A percentile compares a stretch with the other conserved stretches of the same genome.
phyloP scores from a whole-genome alignment of 192 early-diverging fungal species.

The Rhizoclosmatium globosum region DNA sequence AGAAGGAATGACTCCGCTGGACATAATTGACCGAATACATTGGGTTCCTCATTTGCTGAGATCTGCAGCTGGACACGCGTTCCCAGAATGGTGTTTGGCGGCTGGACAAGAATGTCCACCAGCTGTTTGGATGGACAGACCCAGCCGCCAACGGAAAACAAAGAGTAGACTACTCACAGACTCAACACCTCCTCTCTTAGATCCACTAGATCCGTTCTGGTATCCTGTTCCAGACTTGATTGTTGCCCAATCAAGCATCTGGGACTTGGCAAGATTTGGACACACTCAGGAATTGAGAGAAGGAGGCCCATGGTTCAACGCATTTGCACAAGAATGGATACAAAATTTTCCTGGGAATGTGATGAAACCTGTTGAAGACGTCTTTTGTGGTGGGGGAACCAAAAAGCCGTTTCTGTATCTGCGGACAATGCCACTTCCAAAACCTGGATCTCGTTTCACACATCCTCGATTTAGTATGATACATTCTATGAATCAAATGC shows the following conservation, averaged over 20 bases:
- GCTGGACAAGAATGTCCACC: neutral
- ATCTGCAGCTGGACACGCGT: neutral
- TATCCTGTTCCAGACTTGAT: slow-evolving; percentile 2
- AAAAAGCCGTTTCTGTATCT: neutral
- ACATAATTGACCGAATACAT: neutral
- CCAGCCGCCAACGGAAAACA: too few relatives aligned
- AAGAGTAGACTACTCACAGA: neutral
- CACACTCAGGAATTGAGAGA: neutral
- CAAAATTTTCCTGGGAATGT: neutral
- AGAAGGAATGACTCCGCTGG: neutral
- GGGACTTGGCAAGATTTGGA: slow-evolving; percentile 5
- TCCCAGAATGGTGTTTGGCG: neutral
- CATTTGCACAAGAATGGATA: slow-evolving; percentile 8
- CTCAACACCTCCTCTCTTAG: slow-evolving; percentile 1
- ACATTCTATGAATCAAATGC: slow-evolving; percentile 3
- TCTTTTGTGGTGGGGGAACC: neutral
- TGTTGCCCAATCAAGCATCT: neutral
- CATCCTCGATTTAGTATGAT: neutral
- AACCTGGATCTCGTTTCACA: neutral
- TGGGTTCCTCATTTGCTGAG: slow-evolving; percentile 11
- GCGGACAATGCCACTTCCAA: slow-evolving; percentile 2
- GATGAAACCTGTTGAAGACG: neutral
- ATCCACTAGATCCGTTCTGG: slow-evolving; percentile 16
- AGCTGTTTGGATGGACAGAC: neutral
- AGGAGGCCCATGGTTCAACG: neutral